These are phyloP conservation scores for Phragmites australis DNA, from an alignment of 176 grass and related monocot species.

Conservation along the genomic window DNA sequence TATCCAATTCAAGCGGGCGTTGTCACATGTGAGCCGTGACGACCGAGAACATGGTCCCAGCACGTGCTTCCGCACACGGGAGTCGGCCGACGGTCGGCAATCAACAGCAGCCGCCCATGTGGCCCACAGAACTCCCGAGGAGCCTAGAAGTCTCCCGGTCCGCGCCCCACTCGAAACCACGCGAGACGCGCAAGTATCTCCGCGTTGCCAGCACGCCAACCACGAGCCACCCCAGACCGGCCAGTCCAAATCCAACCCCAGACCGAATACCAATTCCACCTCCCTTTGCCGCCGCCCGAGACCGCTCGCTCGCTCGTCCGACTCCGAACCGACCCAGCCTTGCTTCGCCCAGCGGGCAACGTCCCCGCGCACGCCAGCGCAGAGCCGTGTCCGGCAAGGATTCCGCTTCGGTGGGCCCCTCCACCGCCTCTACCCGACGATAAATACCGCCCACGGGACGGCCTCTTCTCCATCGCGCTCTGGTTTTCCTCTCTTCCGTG, in stretches of 20 bases:
- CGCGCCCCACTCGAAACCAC: background rate
- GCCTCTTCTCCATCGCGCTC: background rate
- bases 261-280: background rate
- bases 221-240: background rate
- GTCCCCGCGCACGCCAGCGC: slow-evolving; percentile 1
- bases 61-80: background rate
- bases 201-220: slow-evolving; percentile 6
- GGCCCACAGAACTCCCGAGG: background rate
- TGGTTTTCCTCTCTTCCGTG: background rate
- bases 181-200: background rate
- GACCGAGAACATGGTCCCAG: too few relatives aligned
- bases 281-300: background rate
- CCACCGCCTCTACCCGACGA: slow-evolving; percentile 27
- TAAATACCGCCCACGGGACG: background rate
- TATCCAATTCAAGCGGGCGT: too few relatives aligned
- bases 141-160: slow-evolving; percentile 23
- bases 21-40: too few relatives aligned
- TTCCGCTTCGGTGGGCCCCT: background rate
- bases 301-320: too few relatives aligned
- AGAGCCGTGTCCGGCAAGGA: slow-evolving; percentile 28
- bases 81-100: background rate
- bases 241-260: background rate
- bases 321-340: too few relatives aligned
- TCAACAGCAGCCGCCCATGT: background rate
- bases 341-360: background rate